Conservation (phyloP, 345 rosid species). For the Salix suchowensis region DNA sequence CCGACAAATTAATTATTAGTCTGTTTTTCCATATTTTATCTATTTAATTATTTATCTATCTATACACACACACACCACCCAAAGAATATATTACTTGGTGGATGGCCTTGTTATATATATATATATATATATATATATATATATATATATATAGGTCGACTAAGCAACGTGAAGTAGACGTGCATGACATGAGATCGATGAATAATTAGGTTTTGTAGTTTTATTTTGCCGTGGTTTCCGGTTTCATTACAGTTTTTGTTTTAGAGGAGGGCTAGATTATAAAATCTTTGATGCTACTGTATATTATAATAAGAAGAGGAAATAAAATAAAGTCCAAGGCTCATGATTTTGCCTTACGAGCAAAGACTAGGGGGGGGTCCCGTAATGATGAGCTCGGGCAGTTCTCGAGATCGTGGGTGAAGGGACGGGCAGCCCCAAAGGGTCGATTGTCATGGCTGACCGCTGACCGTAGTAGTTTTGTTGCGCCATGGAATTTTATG, state of each 20-base stretch:
- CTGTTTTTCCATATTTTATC: not conserved
- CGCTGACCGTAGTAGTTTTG: constrained; percentile 30
- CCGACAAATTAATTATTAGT: not conserved
- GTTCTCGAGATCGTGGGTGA: constrained; percentile 27
- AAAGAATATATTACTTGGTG: not conserved
- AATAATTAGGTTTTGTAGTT: not conserved
- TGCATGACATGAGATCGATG: constrained; percentile 46
- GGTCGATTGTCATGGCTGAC: constrained; percentile 28
- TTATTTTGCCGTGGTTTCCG: constrained; percentile 28
- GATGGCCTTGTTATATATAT: not conserved
- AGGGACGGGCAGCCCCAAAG: constrained; percentile 33
- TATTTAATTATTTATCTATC: no score
- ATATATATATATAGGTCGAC: not conserved
- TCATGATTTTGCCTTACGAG: constrained; percentile 63
- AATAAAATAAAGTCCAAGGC: constrained; percentile 24
- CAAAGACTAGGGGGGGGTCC: constrained; percentile 66
- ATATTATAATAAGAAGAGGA: not conserved
- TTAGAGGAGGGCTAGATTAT: not conserved
- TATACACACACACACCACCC: not conserved
- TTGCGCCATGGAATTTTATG: constrained; percentile 11
- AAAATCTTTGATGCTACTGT: not conserved
- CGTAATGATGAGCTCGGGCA: constrained; percentile 49
- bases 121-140: not conserved
- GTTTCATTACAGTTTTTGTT: constrained; percentile 22
- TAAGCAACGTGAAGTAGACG: constrained; percentile 53